Percentiles rank a stretch among this genome's conserved stretches.
These are phyloP conservation scores for Candida boidinii DNA, from an alignment of 805 yeast genomes.

Conservation along the genomic window DNA sequence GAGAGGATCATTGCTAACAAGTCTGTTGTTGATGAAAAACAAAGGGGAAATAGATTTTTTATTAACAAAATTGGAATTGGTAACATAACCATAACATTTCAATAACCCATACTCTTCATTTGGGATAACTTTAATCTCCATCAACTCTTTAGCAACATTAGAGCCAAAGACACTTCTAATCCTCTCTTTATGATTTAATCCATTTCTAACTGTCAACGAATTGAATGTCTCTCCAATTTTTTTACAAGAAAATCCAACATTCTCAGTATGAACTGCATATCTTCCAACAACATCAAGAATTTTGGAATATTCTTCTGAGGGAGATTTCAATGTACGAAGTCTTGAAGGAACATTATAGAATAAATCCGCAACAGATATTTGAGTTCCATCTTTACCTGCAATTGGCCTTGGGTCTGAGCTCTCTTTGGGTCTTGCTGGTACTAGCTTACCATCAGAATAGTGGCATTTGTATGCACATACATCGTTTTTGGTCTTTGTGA, in stretches of 20 bases:
- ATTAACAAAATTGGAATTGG: slow-evolving; percentile 63
- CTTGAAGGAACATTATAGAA: slow-evolving; percentile 86
- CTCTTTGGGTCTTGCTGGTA: slow-evolving; percentile 30
- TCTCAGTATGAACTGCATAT: slow-evolving; percentile 67
- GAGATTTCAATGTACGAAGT: slow-evolving; percentile 51
- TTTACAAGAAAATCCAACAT: slow-evolving; percentile 73
- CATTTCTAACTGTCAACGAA: slow-evolving; percentile 50
- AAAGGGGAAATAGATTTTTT: slow-evolving; percentile 62
- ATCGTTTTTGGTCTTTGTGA: slow-evolving; percentile 56
- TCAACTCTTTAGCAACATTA: slow-evolving; percentile 53
- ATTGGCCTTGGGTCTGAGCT: slow-evolving; percentile 51
- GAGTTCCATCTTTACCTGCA: slow-evolving; percentile 88
- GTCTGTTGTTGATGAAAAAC: slow-evolving; percentile 77
- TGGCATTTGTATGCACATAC: slow-evolving; percentile 63
- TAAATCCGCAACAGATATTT: slow-evolving; percentile 75
- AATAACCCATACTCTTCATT: slow-evolving; percentile 40
- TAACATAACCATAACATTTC: slow-evolving; percentile 48
- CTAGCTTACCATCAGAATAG: slow-evolving; percentile 60
- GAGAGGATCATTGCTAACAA: slow-evolving; percentile 77
- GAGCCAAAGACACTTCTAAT: slow-evolving; percentile 70
- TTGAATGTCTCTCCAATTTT: slow-evolving; percentile 69
- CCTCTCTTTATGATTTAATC: slow-evolving; percentile 48
- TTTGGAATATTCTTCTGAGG: slow-evolving; percentile 66
- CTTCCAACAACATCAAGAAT: slow-evolving; percentile 78
- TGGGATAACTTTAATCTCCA: slow-evolving; percentile 33